Evolutionary conservation across 805 yeast species (phyloP).

Genomic region (Wickerhamomyces pijperi): DNA sequence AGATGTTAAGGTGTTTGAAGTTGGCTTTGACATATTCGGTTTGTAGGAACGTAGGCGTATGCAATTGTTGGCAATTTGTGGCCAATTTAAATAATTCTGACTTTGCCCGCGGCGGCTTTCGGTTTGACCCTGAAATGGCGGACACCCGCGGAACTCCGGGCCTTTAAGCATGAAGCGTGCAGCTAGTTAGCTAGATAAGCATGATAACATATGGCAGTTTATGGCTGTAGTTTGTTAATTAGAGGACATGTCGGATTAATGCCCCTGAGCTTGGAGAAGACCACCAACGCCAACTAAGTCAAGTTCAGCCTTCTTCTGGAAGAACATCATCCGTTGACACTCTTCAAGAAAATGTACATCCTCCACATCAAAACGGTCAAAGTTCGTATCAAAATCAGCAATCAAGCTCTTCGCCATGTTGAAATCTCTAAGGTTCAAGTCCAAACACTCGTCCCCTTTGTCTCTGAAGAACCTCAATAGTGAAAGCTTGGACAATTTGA

Average conservation of each 20-base stretch:
- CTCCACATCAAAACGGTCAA: neutral
- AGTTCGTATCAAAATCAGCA: slow-evolving; percentile 6
- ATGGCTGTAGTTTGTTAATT: no score
- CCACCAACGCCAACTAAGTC: slow-evolving; percentile 28
- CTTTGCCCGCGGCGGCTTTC: neutral
- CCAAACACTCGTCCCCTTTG: neutral
- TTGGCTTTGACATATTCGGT: no score
- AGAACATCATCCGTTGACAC: slow-evolving; percentile 43
- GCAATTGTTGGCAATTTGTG: neutral
- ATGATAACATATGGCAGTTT: no score
- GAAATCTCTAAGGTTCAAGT: slow-evolving; percentile 19
- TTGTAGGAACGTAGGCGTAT: no score
- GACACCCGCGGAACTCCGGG: neutral
- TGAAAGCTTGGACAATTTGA: neutral
- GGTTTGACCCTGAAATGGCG: neutral
- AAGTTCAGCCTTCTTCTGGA: slow-evolving; percentile 52
- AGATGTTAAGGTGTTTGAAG: no score
- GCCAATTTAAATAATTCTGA: neutral
- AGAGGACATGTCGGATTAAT: no score
- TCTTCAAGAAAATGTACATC: slow-evolving; percentile 25
- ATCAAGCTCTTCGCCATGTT: slow-evolving; percentile 14
- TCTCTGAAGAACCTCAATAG: neutral
- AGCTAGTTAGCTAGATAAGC: no score
- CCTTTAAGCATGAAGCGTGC: no score
- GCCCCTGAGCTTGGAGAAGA: no score